phyloP scores from a whole-genome alignment of 768 basidiomycete genomes.

The Sutorius australiensis region DNA sequence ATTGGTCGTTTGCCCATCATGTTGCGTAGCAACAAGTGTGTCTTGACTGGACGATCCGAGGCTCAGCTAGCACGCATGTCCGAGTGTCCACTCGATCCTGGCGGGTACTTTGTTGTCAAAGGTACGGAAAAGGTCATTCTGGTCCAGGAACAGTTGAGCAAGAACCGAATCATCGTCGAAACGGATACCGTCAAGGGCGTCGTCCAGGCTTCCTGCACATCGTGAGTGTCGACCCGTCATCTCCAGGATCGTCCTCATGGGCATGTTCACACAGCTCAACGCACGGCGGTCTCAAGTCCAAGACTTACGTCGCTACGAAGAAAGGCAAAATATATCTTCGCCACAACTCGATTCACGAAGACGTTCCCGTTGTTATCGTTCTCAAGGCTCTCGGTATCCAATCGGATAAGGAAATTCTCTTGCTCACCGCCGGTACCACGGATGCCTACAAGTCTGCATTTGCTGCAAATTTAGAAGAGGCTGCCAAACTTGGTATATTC shows the following conservation, averaged over 20 bases:
- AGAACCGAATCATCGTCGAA: constrained; percentile 99
- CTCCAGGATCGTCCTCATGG: constrained; percentile 6
- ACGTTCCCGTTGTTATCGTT: constrained; percentile 93
- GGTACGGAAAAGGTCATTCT: constrained; percentile 99
- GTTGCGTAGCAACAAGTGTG: constrained; percentile 94
- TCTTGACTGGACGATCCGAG: constrained; percentile 72
- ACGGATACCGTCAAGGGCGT: constrained; percentile 84
- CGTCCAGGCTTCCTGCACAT: constrained; percentile 94
- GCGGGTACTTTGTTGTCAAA: constrained; percentile 99
- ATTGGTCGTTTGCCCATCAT: constrained; percentile 95
- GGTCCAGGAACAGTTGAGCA: constrained; percentile 97
- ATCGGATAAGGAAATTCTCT: constrained; percentile 95
- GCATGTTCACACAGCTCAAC: constrained; percentile 51
- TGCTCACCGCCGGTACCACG: constrained; percentile 88
- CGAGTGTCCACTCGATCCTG: constrained; percentile 97
- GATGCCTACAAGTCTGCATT: constrained; percentile 86
- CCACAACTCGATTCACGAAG: constrained; percentile 96
- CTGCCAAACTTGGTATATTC: constrained; percentile 85
- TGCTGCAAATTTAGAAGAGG: constrained; percentile 90
- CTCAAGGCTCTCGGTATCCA: constrained; percentile 96
- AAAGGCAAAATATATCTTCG: constrained; percentile 93
- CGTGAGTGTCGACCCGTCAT: constrained; percentile 49
- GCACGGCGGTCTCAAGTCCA: constrained; percentile 86
- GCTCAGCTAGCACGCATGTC: constrained; percentile 88
- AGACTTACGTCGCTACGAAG: constrained; percentile 96